Conservation (phyloP, 108 stramenopile genomes). For the Cyclotella sp. region DNA sequence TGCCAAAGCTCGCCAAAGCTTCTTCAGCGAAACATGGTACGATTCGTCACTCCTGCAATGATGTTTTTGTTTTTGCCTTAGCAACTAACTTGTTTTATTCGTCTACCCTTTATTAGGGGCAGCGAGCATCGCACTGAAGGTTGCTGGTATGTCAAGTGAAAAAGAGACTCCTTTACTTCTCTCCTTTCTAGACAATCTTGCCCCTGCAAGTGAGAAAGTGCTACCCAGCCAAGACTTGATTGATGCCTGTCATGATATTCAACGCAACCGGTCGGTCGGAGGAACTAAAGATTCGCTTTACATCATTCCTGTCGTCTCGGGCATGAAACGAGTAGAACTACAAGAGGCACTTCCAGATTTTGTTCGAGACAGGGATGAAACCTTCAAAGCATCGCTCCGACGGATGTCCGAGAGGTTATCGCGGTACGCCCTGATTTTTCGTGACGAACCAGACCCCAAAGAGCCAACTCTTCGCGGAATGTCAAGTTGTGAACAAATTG, state of each 20-base stretch:
- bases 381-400: conserved; percentile 72
- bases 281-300: conserved; percentile 75
- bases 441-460: conserved; percentile 74
- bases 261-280: conserved; percentile 61
- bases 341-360: conserved; percentile 67
- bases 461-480: conserved; percentile 73
- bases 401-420: conserved; percentile 79
- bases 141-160: conserved; percentile 67
- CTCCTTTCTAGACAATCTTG: conserved; percentile 83
- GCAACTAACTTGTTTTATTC: not conserved
- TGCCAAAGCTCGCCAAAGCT: conserved; percentile 84
- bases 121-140: conserved; percentile 75
- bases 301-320: conserved; percentile 80
- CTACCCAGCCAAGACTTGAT: conserved; percentile 75
- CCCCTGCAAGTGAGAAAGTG: conserved; percentile 58
- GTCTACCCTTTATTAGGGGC: conserved; percentile 36
- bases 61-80: not conserved
- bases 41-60: not conserved
- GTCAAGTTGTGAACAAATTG: conserved; percentile 85
- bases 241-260: conserved; percentile 86
- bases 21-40: conserved; percentile 76
- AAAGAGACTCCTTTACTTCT: conserved; percentile 71
- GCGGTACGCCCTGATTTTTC: conserved; percentile 78
- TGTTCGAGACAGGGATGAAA: conserved; percentile 71
- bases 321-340: conserved; percentile 74